Percentiles rank a stretch among this genome's conserved stretches.
Evolutionary conservation across 2,329 filamentous ascomycete genomes (phyloP).

Genomic region (Pseudogymnoascus sp.): DNA sequence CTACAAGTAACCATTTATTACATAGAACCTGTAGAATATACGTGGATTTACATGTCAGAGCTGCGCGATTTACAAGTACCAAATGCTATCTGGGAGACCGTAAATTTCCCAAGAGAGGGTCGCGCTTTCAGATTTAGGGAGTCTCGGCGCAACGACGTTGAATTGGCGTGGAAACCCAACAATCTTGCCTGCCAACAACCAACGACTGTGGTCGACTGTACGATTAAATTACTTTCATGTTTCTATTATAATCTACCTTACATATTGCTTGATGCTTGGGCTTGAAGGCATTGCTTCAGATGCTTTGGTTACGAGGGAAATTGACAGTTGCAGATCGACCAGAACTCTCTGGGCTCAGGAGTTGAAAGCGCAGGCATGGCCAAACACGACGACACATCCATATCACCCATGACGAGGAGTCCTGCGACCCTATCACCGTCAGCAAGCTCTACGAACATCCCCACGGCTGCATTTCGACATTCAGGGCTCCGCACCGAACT

Average conservation of each 20-base stretch:
- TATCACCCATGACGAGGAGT: constrained; percentile 31
- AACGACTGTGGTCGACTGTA: neutral
- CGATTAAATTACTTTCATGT: constrained; percentile 8
- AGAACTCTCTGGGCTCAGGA: neutral
- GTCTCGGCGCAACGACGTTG: constrained; percentile 3
- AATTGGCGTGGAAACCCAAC: neutral
- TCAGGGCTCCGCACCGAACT: constrained; percentile 25
- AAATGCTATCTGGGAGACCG: neutral
- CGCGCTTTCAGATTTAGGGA: constrained; percentile 5
- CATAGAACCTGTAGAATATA: neutral
- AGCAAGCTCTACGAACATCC: constrained; percentile 20
- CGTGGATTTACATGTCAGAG: neutral
- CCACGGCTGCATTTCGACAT: constrained; percentile 19
- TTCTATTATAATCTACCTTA: neutral
- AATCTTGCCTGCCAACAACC: neutral
- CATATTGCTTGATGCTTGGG: constrained; percentile 4
- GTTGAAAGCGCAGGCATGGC: constrained; percentile 6
- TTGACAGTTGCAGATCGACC: constrained; percentile 5
- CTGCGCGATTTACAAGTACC: neutral
- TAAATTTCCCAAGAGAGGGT: neutral
- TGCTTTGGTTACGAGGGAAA: constrained; percentile 6
- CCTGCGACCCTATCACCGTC: constrained; percentile 24
- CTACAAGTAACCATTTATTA: neutral
- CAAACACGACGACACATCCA: constrained; percentile 5
- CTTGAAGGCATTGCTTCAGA: constrained; percentile 1